A percentile compares a stretch with the other conserved stretches of the same genome.
Evolutionary conservation across 2,329 filamentous ascomycete genomes (phyloP).

Genomic region (Xylariales sp.): DNA sequence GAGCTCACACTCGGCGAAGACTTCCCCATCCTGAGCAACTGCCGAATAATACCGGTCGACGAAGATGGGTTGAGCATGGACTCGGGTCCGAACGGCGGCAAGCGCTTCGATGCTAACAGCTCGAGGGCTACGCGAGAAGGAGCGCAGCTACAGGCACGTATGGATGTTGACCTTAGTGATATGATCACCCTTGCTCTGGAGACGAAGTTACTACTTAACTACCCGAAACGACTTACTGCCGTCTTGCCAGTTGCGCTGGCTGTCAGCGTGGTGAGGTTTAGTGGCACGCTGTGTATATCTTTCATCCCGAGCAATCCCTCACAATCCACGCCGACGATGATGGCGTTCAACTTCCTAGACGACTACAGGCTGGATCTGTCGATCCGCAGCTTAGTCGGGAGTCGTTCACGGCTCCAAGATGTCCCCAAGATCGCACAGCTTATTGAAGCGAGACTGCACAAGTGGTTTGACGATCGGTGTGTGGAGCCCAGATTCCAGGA

Average conservation of each 20-base stretch:
- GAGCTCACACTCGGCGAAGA: slow-evolving; percentile 94
- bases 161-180: slow-evolving; percentile 96
- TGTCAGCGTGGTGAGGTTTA: slow-evolving; percentile 90
- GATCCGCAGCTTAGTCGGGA: slow-evolving; percentile 73
- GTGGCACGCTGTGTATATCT: slow-evolving; percentile 86
- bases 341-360: slow-evolving; percentile 90
- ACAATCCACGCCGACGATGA: slow-evolving; percentile 72
- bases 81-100: slow-evolving; percentile 32
- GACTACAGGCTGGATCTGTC: slow-evolving; percentile 83
- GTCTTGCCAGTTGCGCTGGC: slow-evolving; percentile 87
- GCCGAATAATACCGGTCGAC: slow-evolving; percentile 86
- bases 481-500: slow-evolving; percentile 86
- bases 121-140: slow-evolving; percentile 51
- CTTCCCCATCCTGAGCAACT: slow-evolving; percentile 98
- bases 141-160: slow-evolving; percentile 80
- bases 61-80: slow-evolving; percentile 65
- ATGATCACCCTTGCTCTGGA: slow-evolving; percentile 93
- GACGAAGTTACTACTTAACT: slow-evolving; percentile 91
- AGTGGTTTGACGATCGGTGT: slow-evolving; percentile 83
- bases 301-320: slow-evolving; percentile 75
- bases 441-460: slow-evolving; percentile 72
- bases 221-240: slow-evolving; percentile 82
- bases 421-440: slow-evolving; percentile 85
- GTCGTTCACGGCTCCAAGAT: slow-evolving; percentile 74
- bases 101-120: slow-evolving; percentile 46